Evolutionary conservation across 2,329 filamentous ascomycete species (phyloP).

Genomic region (Penicillium sp.): DNA sequence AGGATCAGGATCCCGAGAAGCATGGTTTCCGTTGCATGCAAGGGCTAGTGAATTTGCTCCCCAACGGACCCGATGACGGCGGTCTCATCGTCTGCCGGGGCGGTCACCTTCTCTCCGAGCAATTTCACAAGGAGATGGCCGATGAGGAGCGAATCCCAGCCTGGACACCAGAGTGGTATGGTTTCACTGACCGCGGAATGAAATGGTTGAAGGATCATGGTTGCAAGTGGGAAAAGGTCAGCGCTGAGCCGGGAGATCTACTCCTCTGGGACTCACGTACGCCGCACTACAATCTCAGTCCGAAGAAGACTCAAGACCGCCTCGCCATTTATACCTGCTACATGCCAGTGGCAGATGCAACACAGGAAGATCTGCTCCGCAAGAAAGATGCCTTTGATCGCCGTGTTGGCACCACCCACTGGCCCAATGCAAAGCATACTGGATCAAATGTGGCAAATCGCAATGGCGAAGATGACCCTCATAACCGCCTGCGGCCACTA

Average conservation of each 20-base stretch:
- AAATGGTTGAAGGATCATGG: constrained; percentile 36
- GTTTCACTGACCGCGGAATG: constrained; percentile 32
- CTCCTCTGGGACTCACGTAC: constrained; percentile 45
- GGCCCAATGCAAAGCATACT: constrained; percentile 29
- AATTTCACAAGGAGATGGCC: constrained; percentile 34
- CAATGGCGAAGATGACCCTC: constrained; percentile 22
- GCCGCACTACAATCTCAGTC: constrained; percentile 44
- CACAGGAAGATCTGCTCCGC: constrained; percentile 43
- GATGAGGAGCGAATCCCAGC: constrained; percentile 28
- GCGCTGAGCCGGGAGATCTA: constrained; percentile 47
- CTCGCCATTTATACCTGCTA: constrained; percentile 44
- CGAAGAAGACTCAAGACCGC: constrained; percentile 30
- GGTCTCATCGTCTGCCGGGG: constrained; percentile 39
- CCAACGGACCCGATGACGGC: constrained; percentile 40
- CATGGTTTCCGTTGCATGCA: constrained; percentile 55
- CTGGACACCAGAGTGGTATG: constrained; percentile 34
- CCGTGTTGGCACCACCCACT: constrained; percentile 46
- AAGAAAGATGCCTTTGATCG: constrained; percentile 47
- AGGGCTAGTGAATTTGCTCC: constrained; percentile 51
- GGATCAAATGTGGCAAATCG: constrained; percentile 23
- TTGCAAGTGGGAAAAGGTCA: constrained; percentile 37
- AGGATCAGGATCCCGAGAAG: constrained; percentile 48
- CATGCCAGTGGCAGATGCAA: constrained; percentile 43
- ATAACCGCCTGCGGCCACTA: constrained; percentile 40
- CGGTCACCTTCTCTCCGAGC: constrained; percentile 30